phyloP scores from a whole-genome alignment of 495 filamentous ascomycete genomes.

The Polyplosphaeria fusca region DNA sequence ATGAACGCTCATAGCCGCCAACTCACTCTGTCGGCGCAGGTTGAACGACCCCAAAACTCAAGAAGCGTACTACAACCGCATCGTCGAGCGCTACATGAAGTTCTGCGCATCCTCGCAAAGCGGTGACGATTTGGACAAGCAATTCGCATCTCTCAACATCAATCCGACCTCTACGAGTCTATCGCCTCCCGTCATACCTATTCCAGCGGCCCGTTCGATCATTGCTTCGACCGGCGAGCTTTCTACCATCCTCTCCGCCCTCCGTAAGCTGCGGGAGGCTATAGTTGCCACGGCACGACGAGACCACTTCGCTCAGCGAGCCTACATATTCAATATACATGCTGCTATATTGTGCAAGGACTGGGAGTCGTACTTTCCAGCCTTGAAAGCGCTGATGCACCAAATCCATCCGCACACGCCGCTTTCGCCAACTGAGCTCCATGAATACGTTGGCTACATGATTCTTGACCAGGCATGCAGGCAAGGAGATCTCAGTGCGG shows the following conservation, averaged over 20 bases:
- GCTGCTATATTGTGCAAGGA: constrained; percentile 74
- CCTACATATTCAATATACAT: constrained; percentile 71
- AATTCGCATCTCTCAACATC: constrained; percentile 64
- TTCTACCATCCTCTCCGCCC: constrained; percentile 62
- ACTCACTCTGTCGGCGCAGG: constrained; percentile 44
- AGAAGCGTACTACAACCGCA: constrained; percentile 78
- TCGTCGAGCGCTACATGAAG: constrained; percentile 79
- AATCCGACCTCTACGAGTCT: constrained; percentile 38
- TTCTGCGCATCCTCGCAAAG: constrained; percentile 71
- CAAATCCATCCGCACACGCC: constrained; percentile 62
- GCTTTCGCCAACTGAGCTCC: constrained; percentile 63
- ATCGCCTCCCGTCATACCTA: constrained; percentile 10
- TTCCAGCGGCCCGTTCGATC: constrained; percentile 10
- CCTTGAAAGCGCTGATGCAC: constrained; percentile 72
- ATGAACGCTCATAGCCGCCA: neutral
- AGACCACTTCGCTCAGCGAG: constrained; percentile 52
- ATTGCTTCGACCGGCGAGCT: constrained; percentile 52
- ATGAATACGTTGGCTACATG: constrained; percentile 74
- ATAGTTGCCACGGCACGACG: constrained; percentile 68
- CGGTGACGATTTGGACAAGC: constrained; percentile 65
- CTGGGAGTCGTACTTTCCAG: constrained; percentile 84
- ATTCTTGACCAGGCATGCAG: constrained; percentile 88
- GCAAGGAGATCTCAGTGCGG: constrained; percentile 67
- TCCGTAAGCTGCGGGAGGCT: constrained; percentile 89
- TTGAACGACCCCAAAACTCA: constrained; percentile 72